Conservation (phyloP, 2,329 filamentous ascomycete species). For the Periconia macrospinosa region DNA sequence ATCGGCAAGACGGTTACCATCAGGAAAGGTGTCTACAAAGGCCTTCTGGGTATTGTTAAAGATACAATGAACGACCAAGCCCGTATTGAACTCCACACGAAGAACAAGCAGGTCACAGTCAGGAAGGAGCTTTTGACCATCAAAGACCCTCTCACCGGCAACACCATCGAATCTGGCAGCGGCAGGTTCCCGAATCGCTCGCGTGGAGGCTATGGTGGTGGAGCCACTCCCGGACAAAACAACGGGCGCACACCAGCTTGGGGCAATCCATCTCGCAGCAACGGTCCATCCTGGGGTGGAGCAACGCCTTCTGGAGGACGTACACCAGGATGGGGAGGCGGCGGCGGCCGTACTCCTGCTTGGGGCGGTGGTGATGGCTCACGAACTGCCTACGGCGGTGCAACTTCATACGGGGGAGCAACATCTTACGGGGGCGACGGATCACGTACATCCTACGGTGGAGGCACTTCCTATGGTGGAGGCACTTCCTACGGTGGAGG, state of each 20-base stretch:
- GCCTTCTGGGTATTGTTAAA: slow-evolving; percentile 91
- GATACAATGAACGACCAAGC: slow-evolving; percentile 86
- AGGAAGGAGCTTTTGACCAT: slow-evolving; percentile 79
- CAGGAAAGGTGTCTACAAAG: slow-evolving; percentile 86
- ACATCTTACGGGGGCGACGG: slow-evolving; percentile 51
- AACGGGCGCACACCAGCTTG: slow-evolving; percentile 39
- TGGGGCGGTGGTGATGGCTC: slow-evolving; percentile 51
- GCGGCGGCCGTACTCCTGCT: slow-evolving; percentile 48
- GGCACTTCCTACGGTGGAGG: slow-evolving; percentile 57
- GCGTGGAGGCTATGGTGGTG: slow-evolving; percentile 41
- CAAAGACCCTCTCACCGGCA: slow-evolving; percentile 78
- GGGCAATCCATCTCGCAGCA: slow-evolving; percentile 39
- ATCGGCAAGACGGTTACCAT: slow-evolving; percentile 92
- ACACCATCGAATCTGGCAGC: slow-evolving; percentile 69
- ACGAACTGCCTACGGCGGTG: slow-evolving; percentile 41
- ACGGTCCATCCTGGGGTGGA: slow-evolving; percentile 56
- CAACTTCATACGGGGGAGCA: slow-evolving; percentile 46
- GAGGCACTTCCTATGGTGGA: slow-evolving; percentile 50
- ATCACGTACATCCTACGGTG: slow-evolving; percentile 34
- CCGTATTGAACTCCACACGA: slow-evolving; percentile 90
- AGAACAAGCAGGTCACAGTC: slow-evolving; percentile 87
- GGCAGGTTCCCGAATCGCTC: slow-evolving; percentile 39
- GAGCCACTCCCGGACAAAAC: slow-evolving; percentile 39
- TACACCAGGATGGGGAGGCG: slow-evolving; percentile 48
- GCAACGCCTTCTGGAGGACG: slow-evolving; percentile 44